These are phyloP conservation scores for Podospora anserina DNA, from an alignment of 495 filamentous ascomycete genomes.

Conservation along the genomic window DNA sequence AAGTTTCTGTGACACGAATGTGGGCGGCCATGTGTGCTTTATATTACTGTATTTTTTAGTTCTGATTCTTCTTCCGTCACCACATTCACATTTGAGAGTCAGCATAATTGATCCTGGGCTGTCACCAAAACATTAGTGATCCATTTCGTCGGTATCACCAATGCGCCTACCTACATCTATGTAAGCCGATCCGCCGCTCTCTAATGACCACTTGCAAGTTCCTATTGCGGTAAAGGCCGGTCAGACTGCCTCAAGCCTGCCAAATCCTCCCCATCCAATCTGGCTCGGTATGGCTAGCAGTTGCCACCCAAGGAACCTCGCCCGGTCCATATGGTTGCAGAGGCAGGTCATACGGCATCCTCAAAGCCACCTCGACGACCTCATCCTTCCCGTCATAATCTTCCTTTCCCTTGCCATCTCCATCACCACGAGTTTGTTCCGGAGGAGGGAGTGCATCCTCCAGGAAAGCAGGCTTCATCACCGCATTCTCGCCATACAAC, in stretches of 20 bases:
- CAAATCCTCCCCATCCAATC: conserved; percentile 61
- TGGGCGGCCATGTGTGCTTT: background rate
- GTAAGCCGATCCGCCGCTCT: background rate
- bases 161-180: background rate
- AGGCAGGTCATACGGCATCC: conserved; percentile 83
- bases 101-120: background rate
- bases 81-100: background rate
- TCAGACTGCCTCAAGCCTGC: background rate
- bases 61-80: background rate
- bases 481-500: conserved; percentile 52
- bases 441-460: conserved; percentile 47
- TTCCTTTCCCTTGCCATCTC: background rate
- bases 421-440: conserved; percentile 6
- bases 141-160: background rate
- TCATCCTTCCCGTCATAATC: conserved; percentile 2
- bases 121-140: too few relatives aligned
- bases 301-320: conserved; percentile 79
- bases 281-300: conserved; percentile 54
- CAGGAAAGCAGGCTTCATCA: conserved; percentile 69
- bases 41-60: background rate
- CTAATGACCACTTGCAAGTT: background rate
- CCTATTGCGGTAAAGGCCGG: background rate
- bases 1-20: background rate
- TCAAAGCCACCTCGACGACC: conserved; percentile 56
- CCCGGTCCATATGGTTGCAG: conserved; percentile 57